phyloP scores from a whole-genome alignment of 352 stramenopile genomes.

The Phytophthora litchii region DNA sequence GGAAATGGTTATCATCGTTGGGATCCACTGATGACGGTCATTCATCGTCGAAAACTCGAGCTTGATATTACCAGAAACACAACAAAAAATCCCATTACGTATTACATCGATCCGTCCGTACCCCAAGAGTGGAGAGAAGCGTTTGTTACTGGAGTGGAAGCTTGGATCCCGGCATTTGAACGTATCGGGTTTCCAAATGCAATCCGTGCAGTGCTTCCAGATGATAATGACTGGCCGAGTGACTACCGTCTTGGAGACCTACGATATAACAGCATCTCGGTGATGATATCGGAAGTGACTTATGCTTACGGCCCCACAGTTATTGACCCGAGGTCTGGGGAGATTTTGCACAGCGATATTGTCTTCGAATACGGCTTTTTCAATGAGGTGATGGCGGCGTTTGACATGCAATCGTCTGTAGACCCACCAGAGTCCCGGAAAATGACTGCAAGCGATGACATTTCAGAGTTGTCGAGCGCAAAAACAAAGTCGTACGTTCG shows the following conservation, averaged over 20 bases:
- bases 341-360: slow-evolving; percentile 90
- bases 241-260: slow-evolving; percentile 88
- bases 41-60: slow-evolving; percentile 77
- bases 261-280: slow-evolving; percentile 87
- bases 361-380: slow-evolving; percentile 89
- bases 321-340: slow-evolving; percentile 79
- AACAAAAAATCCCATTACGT: slow-evolving; percentile 66
- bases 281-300: slow-evolving; percentile 81
- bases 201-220: slow-evolving; percentile 70
- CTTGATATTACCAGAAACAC: slow-evolving; percentile 37
- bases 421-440: slow-evolving; percentile 24
- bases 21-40: slow-evolving; percentile 60
- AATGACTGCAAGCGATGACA: slow-evolving; percentile 7
- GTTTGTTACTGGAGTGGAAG: slow-evolving; percentile 68
- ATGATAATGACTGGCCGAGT: slow-evolving; percentile 70
- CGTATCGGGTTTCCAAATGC: slow-evolving; percentile 71
- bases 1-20: slow-evolving; percentile 56
- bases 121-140: slow-evolving; percentile 65
- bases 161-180: slow-evolving; percentile 83
- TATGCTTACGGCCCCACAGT: slow-evolving; percentile 73
- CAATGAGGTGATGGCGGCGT: slow-evolving; percentile 62
- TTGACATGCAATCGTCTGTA: slow-evolving; percentile 54
- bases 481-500: slow-evolving; percentile 3
- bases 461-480: not conserved
- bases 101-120: slow-evolving; percentile 87